Conservation (phyloP, 495 filamentous ascomycete species). For the Xylaria castorea region DNA sequence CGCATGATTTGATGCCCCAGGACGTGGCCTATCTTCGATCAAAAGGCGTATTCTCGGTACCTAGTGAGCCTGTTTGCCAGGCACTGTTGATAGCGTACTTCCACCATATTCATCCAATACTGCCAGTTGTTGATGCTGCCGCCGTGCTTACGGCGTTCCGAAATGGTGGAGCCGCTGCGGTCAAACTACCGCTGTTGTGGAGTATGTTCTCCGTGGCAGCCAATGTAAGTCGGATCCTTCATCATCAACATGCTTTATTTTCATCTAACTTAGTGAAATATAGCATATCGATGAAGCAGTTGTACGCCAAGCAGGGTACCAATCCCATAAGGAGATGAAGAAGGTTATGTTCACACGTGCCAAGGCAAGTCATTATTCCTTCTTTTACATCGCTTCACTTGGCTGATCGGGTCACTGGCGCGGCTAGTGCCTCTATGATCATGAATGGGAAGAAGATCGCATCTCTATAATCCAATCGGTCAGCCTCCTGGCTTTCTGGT, state of each 20-base stretch:
- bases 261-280: constrained; percentile 27
- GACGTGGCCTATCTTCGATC: constrained; percentile 13
- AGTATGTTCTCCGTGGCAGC: constrained; percentile 17
- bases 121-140: constrained; percentile 48
- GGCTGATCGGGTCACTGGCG: not conserved
- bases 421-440: constrained; percentile 23
- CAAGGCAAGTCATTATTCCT: constrained; percentile 21
- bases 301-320: constrained; percentile 19
- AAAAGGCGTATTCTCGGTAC: constrained; percentile 2
- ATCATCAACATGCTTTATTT: not conserved
- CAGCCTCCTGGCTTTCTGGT: constrained; percentile 35
- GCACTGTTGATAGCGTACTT: constrained; percentile 29
- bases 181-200: not conserved
- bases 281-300: constrained; percentile 31
- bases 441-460: constrained; percentile 33
- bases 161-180: constrained; percentile 29
- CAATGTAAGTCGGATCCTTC: not conserved
- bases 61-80: constrained; percentile 2
- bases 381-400: not conserved
- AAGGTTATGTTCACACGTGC: constrained; percentile 17
- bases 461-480: constrained; percentile 35
- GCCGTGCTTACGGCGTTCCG: constrained; percentile 38
- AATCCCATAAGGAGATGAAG: constrained; percentile 28
- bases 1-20: constrained; percentile 7
- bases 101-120: constrained; percentile 48